Evolutionary conservation across 805 yeast species (phyloP).

Genomic region (Pichia phayaonensis): DNA sequence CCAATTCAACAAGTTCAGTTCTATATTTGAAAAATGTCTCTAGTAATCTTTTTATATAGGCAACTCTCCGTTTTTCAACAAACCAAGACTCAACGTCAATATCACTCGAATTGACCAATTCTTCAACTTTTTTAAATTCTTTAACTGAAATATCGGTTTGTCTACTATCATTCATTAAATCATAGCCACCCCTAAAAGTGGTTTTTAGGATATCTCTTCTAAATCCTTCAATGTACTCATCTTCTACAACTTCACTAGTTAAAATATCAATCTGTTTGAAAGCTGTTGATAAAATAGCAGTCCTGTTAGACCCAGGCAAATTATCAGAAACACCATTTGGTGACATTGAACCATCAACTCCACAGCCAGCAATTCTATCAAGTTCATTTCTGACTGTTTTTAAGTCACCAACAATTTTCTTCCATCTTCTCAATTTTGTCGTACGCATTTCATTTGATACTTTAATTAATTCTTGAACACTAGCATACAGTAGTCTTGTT

Average conservation of each 20-base stretch:
- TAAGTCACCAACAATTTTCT: conserved; percentile 36
- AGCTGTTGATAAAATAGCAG: neutral
- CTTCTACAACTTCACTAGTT: neutral
- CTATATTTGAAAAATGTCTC: conserved; percentile 35
- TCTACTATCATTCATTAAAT: no score
- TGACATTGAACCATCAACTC: conserved; percentile 7
- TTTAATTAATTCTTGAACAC: conserved; percentile 22
- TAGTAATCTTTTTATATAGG: conserved; percentile 37
- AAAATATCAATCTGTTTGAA: conserved; percentile 9
- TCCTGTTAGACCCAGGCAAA: neutral
- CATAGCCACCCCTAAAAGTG: neutral
- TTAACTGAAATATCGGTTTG: neutral
- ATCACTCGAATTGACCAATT: neutral
- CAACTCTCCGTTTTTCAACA: conserved; percentile 45
- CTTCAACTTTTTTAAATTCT: neutral
- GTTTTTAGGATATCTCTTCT: conserved; percentile 3
- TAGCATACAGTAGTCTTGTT: conserved; percentile 4
- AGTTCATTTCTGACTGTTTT: conserved; percentile 28
- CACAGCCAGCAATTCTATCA: conserved; percentile 6
- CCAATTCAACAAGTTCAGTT: conserved; percentile 35
- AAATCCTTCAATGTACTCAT: neutral
- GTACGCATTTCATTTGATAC: conserved; percentile 28
- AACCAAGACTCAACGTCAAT: conserved; percentile 18
- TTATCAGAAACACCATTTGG: neutral
- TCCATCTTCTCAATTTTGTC: conserved; percentile 35